These are phyloP conservation scores for Corylus avellana DNA, from an alignment of 306 rosid species.

Conservation along the genomic window DNA sequence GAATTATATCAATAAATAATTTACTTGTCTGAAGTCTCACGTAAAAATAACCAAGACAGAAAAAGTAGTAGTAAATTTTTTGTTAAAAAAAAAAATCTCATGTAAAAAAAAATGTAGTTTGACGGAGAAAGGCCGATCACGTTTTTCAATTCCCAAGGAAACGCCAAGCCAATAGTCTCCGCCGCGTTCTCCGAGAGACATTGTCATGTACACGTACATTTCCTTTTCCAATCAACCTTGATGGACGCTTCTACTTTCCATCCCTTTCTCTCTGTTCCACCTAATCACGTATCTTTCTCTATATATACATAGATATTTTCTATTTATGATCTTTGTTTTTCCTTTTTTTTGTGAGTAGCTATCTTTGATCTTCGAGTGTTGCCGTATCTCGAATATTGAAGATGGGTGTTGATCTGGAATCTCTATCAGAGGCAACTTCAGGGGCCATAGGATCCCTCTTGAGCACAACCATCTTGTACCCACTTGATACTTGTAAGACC, in stretches of 20 bases:
- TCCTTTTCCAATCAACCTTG: background rate
- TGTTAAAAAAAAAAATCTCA: too few relatives aligned
- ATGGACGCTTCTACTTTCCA: background rate
- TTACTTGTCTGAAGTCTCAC: too few relatives aligned
- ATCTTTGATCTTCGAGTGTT: background rate
- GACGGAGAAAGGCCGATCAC: constrained; percentile 22
- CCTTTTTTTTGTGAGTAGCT: too few relatives aligned
- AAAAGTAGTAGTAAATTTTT: too few relatives aligned
- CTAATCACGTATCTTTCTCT: background rate
- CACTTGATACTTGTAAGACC: constrained; percentile 94
- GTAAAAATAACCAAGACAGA: too few relatives aligned
- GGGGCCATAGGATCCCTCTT: constrained; percentile 94
- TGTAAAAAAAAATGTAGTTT: background rate
- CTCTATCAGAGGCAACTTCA: constrained; percentile 94
- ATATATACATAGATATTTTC: background rate
- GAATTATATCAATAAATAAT: too few relatives aligned
- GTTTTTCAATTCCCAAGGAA: constrained; percentile 23
- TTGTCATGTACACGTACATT: background rate
- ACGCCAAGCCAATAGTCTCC: constrained; percentile 20
- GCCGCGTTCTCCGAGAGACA: background rate
- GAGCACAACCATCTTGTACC: constrained; percentile 92
- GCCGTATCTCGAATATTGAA: background rate
- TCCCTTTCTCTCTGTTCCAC: background rate
- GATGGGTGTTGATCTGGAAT: constrained; percentile 86
- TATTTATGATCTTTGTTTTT: background rate